phyloP scores from a whole-genome alignment of 345 rosid species.

The Gossypium australe region DNA sequence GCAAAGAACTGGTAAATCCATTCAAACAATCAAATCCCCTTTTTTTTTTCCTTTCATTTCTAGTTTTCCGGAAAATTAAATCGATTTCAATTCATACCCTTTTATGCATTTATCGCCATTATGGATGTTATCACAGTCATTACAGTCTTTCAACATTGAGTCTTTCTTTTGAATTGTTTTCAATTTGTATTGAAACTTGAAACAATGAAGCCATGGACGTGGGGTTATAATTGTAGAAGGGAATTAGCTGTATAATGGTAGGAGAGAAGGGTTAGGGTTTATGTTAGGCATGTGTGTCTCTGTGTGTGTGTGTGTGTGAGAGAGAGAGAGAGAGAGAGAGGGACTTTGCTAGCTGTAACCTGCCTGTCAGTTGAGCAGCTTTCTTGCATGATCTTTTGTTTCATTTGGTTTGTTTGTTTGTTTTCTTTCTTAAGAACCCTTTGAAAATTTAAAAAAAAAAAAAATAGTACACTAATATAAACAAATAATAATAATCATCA shows the following conservation, averaged over 20 bases:
- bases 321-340: slow-evolving; percentile 15
- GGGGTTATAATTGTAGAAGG: slow-evolving; percentile 36
- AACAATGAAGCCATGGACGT: slow-evolving; percentile 38
- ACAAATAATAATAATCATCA: not conserved
- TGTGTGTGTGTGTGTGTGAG: not conserved
- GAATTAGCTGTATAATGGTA: slow-evolving; percentile 8
- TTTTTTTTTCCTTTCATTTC: not conserved
- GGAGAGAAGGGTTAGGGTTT: slow-evolving; percentile 43
- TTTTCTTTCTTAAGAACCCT: not conserved
- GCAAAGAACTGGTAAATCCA: slow-evolving; percentile 69
- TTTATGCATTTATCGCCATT: no score
- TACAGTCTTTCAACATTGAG: not conserved
- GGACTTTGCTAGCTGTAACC: slow-evolving; percentile 71
- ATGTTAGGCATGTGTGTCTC: slow-evolving; percentile 27
- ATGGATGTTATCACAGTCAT: no score
- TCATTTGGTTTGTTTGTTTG: not conserved
- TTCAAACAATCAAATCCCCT: not conserved
- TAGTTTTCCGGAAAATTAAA: not conserved
- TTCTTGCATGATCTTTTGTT: slow-evolving; percentile 74
- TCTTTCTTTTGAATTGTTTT: not conserved
- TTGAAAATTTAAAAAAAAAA: not conserved
- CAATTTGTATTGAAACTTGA: slow-evolving; percentile 5
- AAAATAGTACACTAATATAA: not conserved
- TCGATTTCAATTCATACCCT: no score
- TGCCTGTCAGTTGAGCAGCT: slow-evolving; percentile 88